These are phyloP conservation scores for Aspergillus nomiae DNA, from an alignment of 2,329 filamentous ascomycete genomes.

Conservation along the genomic window DNA sequence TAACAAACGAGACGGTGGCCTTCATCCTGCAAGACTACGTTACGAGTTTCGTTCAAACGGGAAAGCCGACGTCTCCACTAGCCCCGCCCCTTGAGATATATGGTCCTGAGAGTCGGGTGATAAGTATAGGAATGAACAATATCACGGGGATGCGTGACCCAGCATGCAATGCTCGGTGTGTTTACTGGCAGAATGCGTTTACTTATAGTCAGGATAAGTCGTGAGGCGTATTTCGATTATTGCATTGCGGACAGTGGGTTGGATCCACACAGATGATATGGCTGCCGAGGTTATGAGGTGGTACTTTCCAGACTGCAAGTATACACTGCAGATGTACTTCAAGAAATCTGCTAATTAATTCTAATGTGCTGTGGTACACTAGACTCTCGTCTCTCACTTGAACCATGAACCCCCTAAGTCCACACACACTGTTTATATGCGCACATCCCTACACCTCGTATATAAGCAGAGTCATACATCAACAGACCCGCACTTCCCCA, in stretches of 20 bases:
- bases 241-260: neutral
- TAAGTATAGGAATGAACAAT: slow-evolving; percentile 46
- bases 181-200: slow-evolving; percentile 55
- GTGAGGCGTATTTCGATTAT: neutral
- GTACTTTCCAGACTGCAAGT: neutral
- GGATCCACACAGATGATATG: neutral
- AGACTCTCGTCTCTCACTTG: too few species aligned
- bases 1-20: slow-evolving; percentile 34
- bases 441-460: neutral
- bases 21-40: slow-evolving; percentile 41
- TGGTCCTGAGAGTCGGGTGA: slow-evolving; percentile 45
- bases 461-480: neutral
- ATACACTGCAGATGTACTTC: neutral
- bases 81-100: slow-evolving; percentile 51
- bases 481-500: neutral
- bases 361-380: neutral
- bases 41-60: slow-evolving; percentile 38
- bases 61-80: slow-evolving; percentile 35
- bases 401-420: too few species aligned
- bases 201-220: neutral
- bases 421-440: neutral
- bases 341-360: neutral
- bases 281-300: neutral
- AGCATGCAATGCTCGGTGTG: slow-evolving; percentile 52
- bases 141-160: slow-evolving; percentile 48